Evolutionary conservation across 768 basidiomycete genomes (phyloP), one percentile per base, ranked within the genome.

Genomic region (Boletus fagicola): DNA sequence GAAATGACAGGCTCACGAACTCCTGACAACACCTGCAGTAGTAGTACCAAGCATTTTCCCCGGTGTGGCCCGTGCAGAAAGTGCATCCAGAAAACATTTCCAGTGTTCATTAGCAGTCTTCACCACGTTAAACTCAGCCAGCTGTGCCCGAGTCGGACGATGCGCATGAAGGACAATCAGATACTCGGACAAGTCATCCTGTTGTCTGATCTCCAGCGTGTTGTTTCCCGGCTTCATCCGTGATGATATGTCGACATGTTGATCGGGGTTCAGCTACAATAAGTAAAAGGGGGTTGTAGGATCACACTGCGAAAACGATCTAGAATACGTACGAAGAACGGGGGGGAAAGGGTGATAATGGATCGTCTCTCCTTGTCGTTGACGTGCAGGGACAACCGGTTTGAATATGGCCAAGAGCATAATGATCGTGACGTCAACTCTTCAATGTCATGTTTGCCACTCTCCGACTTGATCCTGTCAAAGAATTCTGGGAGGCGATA

Each of bases 211-310:
- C 54, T 76, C 69, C 10, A 85, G 63, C 1, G 53, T 68, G 59
- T 84, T 84, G 10, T 64, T 43, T 20, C 82, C 83, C 0, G 50
- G 39, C 18, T 57, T 63, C 24, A 82, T 57, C 52, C 80, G 77
- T 18, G 73, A 72, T 2, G 82, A 82, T 12, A 86, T 47, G 58
- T 86, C 84, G 22, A 85, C 75, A 18, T 80, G 69, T 57, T 73
- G 75, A 45, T 84, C 76, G 1, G 78, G 72, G 8, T 77, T 80
- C 26, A 78, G 57, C 83, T 84, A 62, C 24, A 33, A 31, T 28
- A 8, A 22, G 31, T 49, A 44, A 44, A 31, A 28, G 26, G 5
- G 6, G 7, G 15, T 39, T 13, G 26, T 45, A 20, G 10, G 28
- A 47, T 24, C 36, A 13, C 22, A 51, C 47, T 28, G 18, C 46